A percentile compares a stretch with the other conserved stretches of the same genome.
These are phyloP conservation scores for Poa pratensis DNA, from an alignment of 176 grass and related monocot genomes.

Conservation along the genomic window DNA sequence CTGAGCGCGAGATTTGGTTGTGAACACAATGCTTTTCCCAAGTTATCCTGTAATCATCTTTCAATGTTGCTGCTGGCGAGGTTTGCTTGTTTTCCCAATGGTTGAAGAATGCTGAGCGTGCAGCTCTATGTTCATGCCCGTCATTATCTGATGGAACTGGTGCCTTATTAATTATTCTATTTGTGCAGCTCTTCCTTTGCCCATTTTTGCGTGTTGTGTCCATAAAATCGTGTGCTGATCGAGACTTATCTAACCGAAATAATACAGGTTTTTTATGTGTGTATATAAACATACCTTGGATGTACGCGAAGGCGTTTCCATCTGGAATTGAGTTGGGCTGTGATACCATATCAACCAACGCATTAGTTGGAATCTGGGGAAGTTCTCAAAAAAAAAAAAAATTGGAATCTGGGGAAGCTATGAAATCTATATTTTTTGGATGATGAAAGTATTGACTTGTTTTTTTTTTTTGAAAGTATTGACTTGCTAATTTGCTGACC, in stretches of 20 bases:
- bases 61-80: slow-evolving; percentile 43
- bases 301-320: too few species aligned
- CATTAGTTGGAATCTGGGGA: too few species aligned
- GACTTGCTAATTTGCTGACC: too few species aligned
- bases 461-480: too few species aligned
- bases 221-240: neutral
- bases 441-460: too few species aligned
- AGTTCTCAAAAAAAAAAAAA: too few species aligned
- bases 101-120: slow-evolving; percentile 59
- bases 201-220: neutral
- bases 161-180: slow-evolving; percentile 53
- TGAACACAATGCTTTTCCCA: slow-evolving; percentile 50
- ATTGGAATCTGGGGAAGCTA: too few species aligned
- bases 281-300: too few species aligned
- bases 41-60: slow-evolving; percentile 55
- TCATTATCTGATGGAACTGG: slow-evolving; percentile 40
- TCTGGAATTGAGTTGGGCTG: too few species aligned
- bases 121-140: slow-evolving; percentile 63
- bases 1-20: slow-evolving; percentile 54
- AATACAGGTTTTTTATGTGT: too few species aligned
- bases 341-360: too few species aligned
- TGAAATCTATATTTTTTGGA: too few species aligned
- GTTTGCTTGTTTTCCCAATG: slow-evolving; percentile 61
- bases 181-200: slow-evolving; percentile 37
- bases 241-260: neutral